phyloP scores from a whole-genome alignment of 768 basidiomycete genomes.

The Tricholomella constricta region DNA sequence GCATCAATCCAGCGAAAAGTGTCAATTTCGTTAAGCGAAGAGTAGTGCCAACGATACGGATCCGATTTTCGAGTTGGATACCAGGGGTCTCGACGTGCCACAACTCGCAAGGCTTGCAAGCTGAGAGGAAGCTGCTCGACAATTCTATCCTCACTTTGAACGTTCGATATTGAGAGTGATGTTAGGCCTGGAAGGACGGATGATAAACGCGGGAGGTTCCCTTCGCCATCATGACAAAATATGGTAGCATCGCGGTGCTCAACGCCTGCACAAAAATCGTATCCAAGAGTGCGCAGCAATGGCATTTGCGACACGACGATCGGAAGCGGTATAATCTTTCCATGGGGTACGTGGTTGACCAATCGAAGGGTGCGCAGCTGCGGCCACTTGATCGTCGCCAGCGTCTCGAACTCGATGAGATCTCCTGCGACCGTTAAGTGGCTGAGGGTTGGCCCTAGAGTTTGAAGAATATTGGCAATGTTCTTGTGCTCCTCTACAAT shows the following conservation, averaged over 20 bases:
- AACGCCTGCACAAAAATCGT: no score
- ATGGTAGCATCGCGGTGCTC: no score
- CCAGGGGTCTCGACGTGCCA: background rate
- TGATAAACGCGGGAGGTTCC: background rate
- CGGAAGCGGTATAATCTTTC: no score
- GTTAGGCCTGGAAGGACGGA: background rate
- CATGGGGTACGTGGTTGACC: no score
- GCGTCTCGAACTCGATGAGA: no score
- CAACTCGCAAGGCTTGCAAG: background rate
- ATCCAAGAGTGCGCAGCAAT: no score
- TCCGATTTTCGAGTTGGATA: background rate
- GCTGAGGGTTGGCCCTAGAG: no score
- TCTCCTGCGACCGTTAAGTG: no score
- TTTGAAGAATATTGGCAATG: background rate
- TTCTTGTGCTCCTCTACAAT: background rate
- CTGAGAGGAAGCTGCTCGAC: background rate
- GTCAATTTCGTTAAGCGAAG: background rate
- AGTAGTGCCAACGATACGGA: background rate
- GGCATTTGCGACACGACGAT: no score
- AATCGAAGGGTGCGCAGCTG: no score
- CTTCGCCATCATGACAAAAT: no score
- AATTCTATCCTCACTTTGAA: background rate
- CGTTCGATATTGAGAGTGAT: constrained; percentile 3
- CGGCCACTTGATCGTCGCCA: no score
- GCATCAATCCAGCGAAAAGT: background rate